These are phyloP conservation scores for Lachnellula subtilissima DNA, from an alignment of 2,329 filamentous ascomycete genomes.

Conservation along the genomic window DNA sequence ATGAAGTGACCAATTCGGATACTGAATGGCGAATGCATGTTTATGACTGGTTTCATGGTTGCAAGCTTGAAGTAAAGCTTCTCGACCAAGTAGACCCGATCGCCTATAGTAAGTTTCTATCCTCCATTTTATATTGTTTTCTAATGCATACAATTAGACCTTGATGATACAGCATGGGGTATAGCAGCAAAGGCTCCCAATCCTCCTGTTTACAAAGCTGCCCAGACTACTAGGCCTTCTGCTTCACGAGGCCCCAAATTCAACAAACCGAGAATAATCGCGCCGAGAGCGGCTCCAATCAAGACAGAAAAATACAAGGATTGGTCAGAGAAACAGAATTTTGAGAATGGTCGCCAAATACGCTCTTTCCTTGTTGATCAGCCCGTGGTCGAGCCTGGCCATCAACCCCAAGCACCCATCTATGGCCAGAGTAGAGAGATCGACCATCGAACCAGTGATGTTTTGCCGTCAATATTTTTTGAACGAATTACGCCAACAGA, in stretches of 20 bases:
- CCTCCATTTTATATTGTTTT: background rate
- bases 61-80: background rate
- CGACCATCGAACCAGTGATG: conserved; percentile 9
- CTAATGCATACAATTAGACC: background rate
- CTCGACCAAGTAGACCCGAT: background rate
- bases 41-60: conserved; percentile 14
- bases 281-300: conserved; percentile 7
- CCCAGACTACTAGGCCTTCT: background rate
- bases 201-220: background rate
- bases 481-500: conserved; percentile 25
- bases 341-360: conserved; percentile 16
- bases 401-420: conserved; percentile 17
- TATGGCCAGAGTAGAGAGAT: conserved; percentile 19
- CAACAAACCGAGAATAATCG: conserved; percentile 16
- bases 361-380: conserved; percentile 19
- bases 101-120: too few relatives aligned
- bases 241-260: conserved; percentile 4
- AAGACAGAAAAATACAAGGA: conserved; percentile 12
- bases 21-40: conserved; percentile 10
- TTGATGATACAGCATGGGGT: background rate
- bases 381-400: conserved; percentile 25
- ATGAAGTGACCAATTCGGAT: background rate
- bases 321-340: conserved; percentile 18
- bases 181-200: background rate
- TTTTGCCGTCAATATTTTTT: conserved; percentile 19